phyloP scores from a whole-genome alignment of 2,329 filamentous ascomycete genomes.

The Coniella vitis region DNA sequence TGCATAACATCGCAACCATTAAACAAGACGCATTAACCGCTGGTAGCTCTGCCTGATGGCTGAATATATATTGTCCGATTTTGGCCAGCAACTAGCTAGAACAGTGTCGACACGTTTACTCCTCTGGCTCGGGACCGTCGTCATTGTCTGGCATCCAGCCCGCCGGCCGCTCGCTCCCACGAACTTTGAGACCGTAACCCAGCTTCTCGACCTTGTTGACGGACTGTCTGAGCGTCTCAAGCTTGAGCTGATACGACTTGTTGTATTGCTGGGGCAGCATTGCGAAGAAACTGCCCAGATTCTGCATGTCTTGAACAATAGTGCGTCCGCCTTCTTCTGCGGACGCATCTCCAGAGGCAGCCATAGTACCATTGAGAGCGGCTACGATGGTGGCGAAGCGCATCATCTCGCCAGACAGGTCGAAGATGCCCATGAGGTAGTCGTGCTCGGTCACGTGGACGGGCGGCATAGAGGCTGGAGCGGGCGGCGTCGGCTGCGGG shows the following conservation, averaged over 20 bases:
- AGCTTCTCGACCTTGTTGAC: constrained; percentile 92
- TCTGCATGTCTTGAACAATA: constrained; percentile 75
- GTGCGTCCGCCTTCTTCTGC: constrained; percentile 35
- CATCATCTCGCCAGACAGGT: constrained; percentile 95
- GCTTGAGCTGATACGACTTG: constrained; percentile 65
- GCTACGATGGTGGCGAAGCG: constrained; percentile 86
- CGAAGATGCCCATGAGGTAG: constrained; percentile 85
- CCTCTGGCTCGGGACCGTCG: constrained; percentile 8
- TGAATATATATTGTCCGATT: no score
- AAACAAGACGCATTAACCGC: no score
- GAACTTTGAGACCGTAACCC: constrained; percentile 79
- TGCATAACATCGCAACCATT: no score
- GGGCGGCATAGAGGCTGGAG: constrained; percentile 19
- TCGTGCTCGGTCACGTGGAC: constrained; percentile 71
- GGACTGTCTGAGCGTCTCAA: constrained; percentile 77
- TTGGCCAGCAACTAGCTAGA: no score
- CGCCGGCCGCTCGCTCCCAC: constrained; percentile 80
- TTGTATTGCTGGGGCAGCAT: constrained; percentile 54
- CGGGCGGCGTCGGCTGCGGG: not conserved
- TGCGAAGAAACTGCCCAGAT: constrained; percentile 70
- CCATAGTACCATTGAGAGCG: constrained; percentile 60
- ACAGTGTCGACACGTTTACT: not conserved
- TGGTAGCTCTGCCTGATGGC: no score
- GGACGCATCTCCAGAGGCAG: constrained; percentile 21
- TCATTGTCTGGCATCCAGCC: constrained; percentile 79